Percentiles rank a stretch among this genome's conserved stretches.
These are phyloP conservation scores for Thalassiosira mediterranea DNA, from an alignment of 352 stramenopile species.

Conservation along the genomic window DNA sequence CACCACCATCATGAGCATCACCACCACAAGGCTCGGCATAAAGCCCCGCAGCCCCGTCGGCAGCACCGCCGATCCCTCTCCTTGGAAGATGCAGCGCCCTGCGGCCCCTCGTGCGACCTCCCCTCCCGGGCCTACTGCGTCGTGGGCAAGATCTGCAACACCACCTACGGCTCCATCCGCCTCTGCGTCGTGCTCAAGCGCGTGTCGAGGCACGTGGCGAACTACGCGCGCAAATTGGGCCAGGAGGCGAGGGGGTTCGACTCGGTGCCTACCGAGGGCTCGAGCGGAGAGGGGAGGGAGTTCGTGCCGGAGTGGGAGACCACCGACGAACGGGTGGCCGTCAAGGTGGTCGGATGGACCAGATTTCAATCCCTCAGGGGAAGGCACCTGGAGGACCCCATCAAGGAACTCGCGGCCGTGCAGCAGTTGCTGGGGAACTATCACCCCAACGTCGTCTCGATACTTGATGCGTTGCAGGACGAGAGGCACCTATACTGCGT, in stretches of 20 bases:
- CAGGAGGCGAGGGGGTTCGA: constrained; percentile 12
- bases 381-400: constrained; percentile 82
- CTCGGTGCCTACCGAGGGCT: neutral
- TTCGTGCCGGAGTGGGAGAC: constrained; percentile 46
- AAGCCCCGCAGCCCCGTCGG: too few relatives aligned
- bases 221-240: constrained; percentile 5
- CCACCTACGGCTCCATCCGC: constrained; percentile 58
- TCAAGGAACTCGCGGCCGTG: constrained; percentile 86
- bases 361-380: constrained; percentile 48
- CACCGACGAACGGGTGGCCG: constrained; percentile 31
- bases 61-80: too few relatives aligned
- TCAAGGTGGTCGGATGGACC: constrained; percentile 35
- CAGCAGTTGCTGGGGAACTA: constrained; percentile 78
- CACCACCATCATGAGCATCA: too few relatives aligned
- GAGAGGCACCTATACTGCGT: constrained; percentile 84
- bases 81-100: too few relatives aligned
- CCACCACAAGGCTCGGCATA: too few relatives aligned
- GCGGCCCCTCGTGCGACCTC: constrained; percentile 18
- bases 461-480: constrained; percentile 81
- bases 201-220: constrained; percentile 14
- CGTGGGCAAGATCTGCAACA: constrained; percentile 63
- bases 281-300: neutral
- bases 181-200: constrained; percentile 63
- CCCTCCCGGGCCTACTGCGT: constrained; percentile 52
- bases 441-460: constrained; percentile 77